These are phyloP conservation scores for Santalum album DNA, from an alignment of 164 flowering plant species.

Conservation along the genomic window DNA sequence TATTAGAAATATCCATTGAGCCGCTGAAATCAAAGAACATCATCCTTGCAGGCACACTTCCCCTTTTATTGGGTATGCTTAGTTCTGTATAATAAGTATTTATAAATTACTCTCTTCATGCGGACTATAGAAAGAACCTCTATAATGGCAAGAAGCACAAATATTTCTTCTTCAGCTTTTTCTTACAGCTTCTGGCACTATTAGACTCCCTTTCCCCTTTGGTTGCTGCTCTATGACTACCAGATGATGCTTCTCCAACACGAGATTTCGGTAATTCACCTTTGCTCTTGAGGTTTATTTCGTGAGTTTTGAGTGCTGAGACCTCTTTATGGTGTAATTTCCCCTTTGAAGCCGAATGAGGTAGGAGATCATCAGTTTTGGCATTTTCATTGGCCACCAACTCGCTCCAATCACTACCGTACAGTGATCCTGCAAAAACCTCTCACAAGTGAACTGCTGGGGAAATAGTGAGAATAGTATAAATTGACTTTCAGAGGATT, in stretches of 20 bases:
- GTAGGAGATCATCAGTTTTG: neutral
- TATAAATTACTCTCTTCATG: too few species aligned
- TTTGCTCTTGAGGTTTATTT: slow-evolving; percentile 1
- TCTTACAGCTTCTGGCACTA: too few species aligned
- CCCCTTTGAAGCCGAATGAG: too few species aligned
- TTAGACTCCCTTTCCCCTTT: slow-evolving; percentile 4
- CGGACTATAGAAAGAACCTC: neutral
- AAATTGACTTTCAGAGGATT: neutral
- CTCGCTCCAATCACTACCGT: neutral
- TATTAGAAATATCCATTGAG: too few species aligned
- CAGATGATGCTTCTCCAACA: slow-evolving; percentile 7
- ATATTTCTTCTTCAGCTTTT: slow-evolving; percentile 22
- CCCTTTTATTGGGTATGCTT: too few species aligned
- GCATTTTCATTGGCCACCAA: neutral
- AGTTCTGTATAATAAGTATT: too few species aligned
- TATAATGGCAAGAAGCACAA: slow-evolving; percentile 35
- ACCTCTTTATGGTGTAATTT: too few species aligned
- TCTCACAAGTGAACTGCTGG: neutral
- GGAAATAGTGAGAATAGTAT: neutral
- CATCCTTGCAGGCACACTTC: too few species aligned
- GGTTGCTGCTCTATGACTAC: neutral
- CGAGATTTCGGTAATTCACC: slow-evolving; percentile 12
- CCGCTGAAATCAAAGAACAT: too few species aligned
- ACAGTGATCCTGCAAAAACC: slow-evolving; percentile 1
- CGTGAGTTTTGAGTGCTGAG: neutral